Evolutionary conservation across 176 grass and related monocot genomes (phyloP).

Genomic region (Eleusine indica): DNA sequence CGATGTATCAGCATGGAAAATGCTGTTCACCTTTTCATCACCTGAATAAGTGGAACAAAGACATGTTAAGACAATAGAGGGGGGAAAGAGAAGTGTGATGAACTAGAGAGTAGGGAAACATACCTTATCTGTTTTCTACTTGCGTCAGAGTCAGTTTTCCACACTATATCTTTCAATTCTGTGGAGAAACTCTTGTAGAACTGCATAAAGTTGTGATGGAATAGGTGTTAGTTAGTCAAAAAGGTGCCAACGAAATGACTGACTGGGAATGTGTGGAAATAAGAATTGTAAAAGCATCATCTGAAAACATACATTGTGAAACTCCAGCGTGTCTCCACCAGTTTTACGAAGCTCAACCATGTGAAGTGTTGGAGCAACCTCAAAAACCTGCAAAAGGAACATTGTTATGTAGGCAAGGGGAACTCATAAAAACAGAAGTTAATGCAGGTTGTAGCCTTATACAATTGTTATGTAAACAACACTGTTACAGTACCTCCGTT

Average conservation of each 20-base stretch:
- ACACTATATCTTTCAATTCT: constrained; percentile 88
- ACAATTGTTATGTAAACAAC: not conserved
- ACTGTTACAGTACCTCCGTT: constrained; percentile 57
- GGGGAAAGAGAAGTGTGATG: not conserved
- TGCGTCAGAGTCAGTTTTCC: constrained; percentile 80
- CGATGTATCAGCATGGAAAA: not conserved
- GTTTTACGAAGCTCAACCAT: constrained; percentile 98
- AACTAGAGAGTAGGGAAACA: constrained; percentile 6
- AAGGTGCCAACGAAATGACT: not conserved
- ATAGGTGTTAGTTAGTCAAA: not conserved
- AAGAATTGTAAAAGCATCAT: not conserved
- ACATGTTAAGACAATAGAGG: not conserved
- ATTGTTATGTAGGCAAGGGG: not conserved
- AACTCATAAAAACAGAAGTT: not conserved
- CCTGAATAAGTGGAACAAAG: constrained; percentile 32
- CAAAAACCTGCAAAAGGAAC: constrained; percentile 77
- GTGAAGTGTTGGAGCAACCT: constrained; percentile 95
- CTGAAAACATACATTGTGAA: constrained; percentile 68
- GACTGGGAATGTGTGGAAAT: not conserved
- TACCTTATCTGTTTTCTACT: constrained; percentile 39
- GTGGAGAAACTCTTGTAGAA: constrained; percentile 94
- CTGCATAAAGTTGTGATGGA: constrained; percentile 43
- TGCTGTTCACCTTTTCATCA: constrained; percentile 1
- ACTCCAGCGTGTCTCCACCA: constrained; percentile 95
- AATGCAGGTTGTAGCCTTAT: not conserved